phyloP scores from a whole-genome alignment of 2,329 filamentous ascomycete genomes.

The Calonectria honghensis region DNA sequence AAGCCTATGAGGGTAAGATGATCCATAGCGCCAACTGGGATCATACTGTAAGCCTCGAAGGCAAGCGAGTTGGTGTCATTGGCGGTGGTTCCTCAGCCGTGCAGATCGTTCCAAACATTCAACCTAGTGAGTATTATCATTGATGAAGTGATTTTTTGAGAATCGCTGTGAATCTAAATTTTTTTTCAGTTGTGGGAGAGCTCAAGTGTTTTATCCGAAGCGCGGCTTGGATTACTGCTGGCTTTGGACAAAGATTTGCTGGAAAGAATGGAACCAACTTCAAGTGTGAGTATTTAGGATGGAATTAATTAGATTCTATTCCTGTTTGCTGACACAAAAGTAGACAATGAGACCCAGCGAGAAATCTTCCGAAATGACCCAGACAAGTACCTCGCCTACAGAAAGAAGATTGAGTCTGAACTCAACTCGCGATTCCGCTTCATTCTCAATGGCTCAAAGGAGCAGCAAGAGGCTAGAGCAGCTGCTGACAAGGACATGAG shows the following conservation, averaged over 20 bases:
- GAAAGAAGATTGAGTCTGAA: constrained; percentile 68
- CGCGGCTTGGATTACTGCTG: constrained; percentile 38
- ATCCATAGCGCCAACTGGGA: constrained; percentile 66
- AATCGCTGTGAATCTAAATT: neutral
- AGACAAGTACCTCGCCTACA: constrained; percentile 70
- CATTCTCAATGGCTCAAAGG: constrained; percentile 66
- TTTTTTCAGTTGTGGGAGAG: constrained; percentile 29
- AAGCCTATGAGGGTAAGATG: constrained; percentile 61
- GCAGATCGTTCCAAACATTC: constrained; percentile 56
- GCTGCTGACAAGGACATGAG: constrained; percentile 40
- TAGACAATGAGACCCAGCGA: constrained; percentile 68
- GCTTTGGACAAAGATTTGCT: constrained; percentile 59
- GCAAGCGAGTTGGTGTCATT: constrained; percentile 57
- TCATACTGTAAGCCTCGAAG: constrained; percentile 46
- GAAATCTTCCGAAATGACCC: constrained; percentile 71
- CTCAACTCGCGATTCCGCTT: constrained; percentile 73
- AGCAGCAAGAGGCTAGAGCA: constrained; percentile 35
- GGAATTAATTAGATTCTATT: fast-evolving
- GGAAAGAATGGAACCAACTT: constrained; percentile 68
- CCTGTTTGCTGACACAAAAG: constrained; percentile 24
- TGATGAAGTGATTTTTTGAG: neutral
- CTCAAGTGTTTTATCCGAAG: constrained; percentile 44
- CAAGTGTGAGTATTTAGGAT: constrained; percentile 56
- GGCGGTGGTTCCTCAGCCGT: constrained; percentile 58
- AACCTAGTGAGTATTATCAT: constrained; percentile 30